Base-by-base conservation (phyloP, 148 eudicot genomes). In the Amaranthus cruentus region DNA sequence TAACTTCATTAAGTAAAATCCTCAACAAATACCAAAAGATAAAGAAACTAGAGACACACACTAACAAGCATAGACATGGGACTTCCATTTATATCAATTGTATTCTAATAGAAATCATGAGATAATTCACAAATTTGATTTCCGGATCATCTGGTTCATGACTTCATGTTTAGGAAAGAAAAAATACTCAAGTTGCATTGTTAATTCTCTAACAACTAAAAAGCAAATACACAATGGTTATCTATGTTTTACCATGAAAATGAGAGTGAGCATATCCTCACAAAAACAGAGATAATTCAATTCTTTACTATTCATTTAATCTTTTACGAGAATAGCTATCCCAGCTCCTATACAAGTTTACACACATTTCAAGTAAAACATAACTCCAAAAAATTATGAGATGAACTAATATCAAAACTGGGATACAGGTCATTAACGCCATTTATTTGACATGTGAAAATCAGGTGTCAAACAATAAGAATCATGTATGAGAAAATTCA, bases 1-100 rank as follows among this genome's bases (percentile, higher is more conserved):
- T 21, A 38, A 71, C 49, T 15, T 10, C 15, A 46, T 8, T 75
- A 61, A 75, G 78, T 54, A 50, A 15, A 55, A 58, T 48, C 47
- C 0, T 65, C 14, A n/a, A 44, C 55, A 78, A 55, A 55, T 62
- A 47, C 42, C 9, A 62, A 70, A 47, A 57, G 69, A 68, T n/a
- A 69, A 8, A 46, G 46, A 47, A 68, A 42, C 59, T 28, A 28
- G 38, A 28, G 38, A 18, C 44, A 61, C 47, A 43, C 59, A 60
- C 6, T 14, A 48, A 6, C 44, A 62, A 50, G 52, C 52, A 8
- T 6, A 47, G 52, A 52, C 15, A 57, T 11, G 38, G 4, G 8
- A 43, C 48, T 72, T 60, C 7, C 6, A 55, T 69, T 38, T 38
- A 56, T 18, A 55, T 18, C 42, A 51, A 54, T 43, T 13, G 12